phyloP scores from a whole-genome alignment of 306 rosid species.

The Prunus fruticosa region DNA sequence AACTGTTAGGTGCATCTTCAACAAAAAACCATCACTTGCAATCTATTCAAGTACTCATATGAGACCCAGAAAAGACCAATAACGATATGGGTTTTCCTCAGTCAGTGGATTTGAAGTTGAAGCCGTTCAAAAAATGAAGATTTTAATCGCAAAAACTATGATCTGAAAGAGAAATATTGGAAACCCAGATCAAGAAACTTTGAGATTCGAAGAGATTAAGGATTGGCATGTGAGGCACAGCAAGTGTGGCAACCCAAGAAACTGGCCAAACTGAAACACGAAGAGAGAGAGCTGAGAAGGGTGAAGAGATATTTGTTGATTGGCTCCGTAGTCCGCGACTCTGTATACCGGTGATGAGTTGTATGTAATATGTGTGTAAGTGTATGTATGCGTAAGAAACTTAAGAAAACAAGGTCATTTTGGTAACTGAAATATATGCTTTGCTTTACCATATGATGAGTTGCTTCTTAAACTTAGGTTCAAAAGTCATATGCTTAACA shows the following conservation, averaged over 20 bases:
- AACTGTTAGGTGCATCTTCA: slow-evolving; percentile 33
- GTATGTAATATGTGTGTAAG: not conserved
- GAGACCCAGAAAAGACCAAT: slow-evolving; percentile 36
- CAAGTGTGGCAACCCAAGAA: slow-evolving; percentile 23
- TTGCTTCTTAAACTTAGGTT: not conserved
- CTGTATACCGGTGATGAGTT: slow-evolving; percentile 25
- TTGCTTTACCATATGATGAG: not conserved
- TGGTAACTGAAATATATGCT: slow-evolving; percentile 10
- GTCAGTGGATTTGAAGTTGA: slow-evolving; percentile 41
- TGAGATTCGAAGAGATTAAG: slow-evolving; percentile 35
- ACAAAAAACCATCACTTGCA: slow-evolving; percentile 33
- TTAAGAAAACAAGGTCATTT: slow-evolving; percentile 23
- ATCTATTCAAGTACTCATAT: slow-evolving; percentile 36
- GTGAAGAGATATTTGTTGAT: slow-evolving; percentile 60
- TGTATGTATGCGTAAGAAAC: slow-evolving; percentile 6
- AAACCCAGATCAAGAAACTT: slow-evolving; percentile 44
- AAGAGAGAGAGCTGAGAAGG: slow-evolving; percentile 28
- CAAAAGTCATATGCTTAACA: not conserved
- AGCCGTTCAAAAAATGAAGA: slow-evolving; percentile 13
- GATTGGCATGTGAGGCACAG: slow-evolving; percentile 24
- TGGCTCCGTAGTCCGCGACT: slow-evolving; percentile 49
- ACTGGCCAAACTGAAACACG: slow-evolving; percentile 36
- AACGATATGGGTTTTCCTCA: slow-evolving; percentile 31
- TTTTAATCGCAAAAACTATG: slow-evolving; percentile 26
- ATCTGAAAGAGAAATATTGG: slow-evolving; percentile 32